Evolutionary conservation across 1,284 basidiomycete genomes (phyloP), one percentile per base, ranked within the genome.

Genomic region (Sanghuangporus sanghuang): DNA sequence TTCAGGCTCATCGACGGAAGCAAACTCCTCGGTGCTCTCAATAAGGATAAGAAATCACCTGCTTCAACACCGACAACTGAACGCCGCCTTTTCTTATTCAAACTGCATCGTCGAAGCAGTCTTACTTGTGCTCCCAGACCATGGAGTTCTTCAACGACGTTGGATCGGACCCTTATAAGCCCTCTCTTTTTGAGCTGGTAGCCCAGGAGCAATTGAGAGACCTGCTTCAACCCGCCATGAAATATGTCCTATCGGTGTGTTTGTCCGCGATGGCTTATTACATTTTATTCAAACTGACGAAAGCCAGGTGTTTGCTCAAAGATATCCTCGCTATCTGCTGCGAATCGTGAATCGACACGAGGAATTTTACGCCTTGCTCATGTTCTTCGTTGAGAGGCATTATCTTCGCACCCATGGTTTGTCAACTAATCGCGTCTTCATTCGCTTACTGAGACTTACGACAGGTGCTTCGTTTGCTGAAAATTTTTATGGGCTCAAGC

Each of bases 141-240:
- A 94, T 94, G 92, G 89, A 93, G 72, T 93, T 93, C 79, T 88
- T 89, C 74, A 87, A 87, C 67, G 86, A 88, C 69, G 77, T 85
- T 3, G 87, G 88, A 38, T 80, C 81, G 6, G 87, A 92, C 71
- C 83, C 87, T 12, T 76, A 88, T 57, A 89, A 92, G 64, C 97
- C 97, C 0, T 96, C 95, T 9, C 80, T 99, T 53, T 99, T 98
- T 71, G 97, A 99, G 76, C 85, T 99, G 3, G 82, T 97, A 32
- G 96, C 96, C 0, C 95, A 98, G 74, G 95, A 98, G 67, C 96
- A 99, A 74, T 85, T 99, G 23, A 80, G 90, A 65, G 93, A 96
- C 69, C 82, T 98, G 1, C 82, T 99, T 23, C 95, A 98, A 69
- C 97, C 97, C 6, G 96, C 96, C 12, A 79, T 98, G 70, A 95